Evolutionary conservation across 164 flowering plant genomes (phyloP), one percentile per base, ranked within the genome.

Genomic region (Vitis riparia): DNA sequence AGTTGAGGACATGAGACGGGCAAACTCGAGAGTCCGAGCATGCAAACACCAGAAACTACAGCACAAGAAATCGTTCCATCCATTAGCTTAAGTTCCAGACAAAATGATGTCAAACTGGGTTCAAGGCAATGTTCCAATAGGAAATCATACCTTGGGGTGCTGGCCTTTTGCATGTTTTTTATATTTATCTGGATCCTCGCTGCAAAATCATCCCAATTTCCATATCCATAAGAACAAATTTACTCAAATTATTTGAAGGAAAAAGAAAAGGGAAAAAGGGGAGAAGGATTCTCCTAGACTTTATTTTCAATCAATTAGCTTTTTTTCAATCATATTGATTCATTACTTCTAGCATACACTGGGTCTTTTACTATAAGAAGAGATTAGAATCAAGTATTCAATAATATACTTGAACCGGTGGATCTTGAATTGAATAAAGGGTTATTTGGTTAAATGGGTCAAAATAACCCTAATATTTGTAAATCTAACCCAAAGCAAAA

Each of bases 11-110:
- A 50, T 82, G 82, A 1, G 87, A 84, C 23, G 87, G 87, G 72
- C 86, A 78, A 9, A 86, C 89, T 49, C 87, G 76, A 15, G 89
- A 84, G 44, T 86, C 90, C 1, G 85, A 82, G 76, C 88, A 84
- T 4, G 90, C 85, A 71, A 86, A 84, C 30, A 86, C 86, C 79
- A 86, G 1, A 70, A 81, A 84, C 90, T 86, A 80, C 27, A 23
- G 27, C 27, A 23, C 27, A 23, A 23, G 27, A 23, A 23, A 23
- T 23, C 27, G 27, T 23, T 23, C 27, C 27, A 1, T 23, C 76
- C 27, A 23, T 23, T 23, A 1, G 27, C 27, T 23, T 23, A 23
- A 23, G 27, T 23, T 23, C 27, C 27, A 23, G 27, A 23, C 27
- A 23, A 23, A 23, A 23, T 23, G 27, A 0, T 23, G 27, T 23